Percentiles rank a stretch among this genome's conserved stretches.
phyloP scores from a whole-genome alignment of 1,284 basidiomycete genomes.

The Cystobasidiaceae sp. region DNA sequence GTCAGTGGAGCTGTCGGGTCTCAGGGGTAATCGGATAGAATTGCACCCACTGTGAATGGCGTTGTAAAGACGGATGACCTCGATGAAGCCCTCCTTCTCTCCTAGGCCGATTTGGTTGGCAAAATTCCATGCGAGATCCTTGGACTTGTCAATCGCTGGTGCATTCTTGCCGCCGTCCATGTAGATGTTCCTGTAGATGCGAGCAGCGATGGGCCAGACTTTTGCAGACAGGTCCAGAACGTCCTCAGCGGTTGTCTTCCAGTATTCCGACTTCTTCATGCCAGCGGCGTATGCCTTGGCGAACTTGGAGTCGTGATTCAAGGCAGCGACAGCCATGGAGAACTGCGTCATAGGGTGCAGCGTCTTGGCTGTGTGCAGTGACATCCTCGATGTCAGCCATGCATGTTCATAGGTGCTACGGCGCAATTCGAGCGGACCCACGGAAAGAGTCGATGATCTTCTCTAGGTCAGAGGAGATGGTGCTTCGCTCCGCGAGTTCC shows the following conservation, averaged over 20 bases:
- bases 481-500: conserved; percentile 86
- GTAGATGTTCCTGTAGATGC: conserved; percentile 94
- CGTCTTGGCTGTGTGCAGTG: conserved; percentile 67
- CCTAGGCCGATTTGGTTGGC: conserved; percentile 88
- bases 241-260: conserved; percentile 93
- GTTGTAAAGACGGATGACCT: conserved; percentile 92
- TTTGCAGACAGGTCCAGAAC: conserved; percentile 98
- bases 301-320: conserved; percentile 85
- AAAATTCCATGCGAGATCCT: conserved; percentile 93
- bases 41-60: conserved; percentile 77
- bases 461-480: conserved; percentile 85
- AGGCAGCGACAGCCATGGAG: conserved; percentile 82
- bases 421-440: too few species aligned
- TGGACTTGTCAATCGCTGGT: conserved; percentile 75
- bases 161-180: conserved; percentile 70
- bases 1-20: conserved; percentile 95
- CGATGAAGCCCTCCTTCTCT: conserved; percentile 81
- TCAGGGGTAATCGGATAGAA: conserved; percentile 82
- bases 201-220: conserved; percentile 91
- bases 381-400: too few species aligned
- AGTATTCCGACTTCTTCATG: conserved; percentile 93
- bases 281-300: conserved; percentile 91
- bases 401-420: too few species aligned
- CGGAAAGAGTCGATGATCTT: conserved; percentile 67
- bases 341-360: conserved; percentile 97